These are phyloP conservation scores for Orbilia ellipsospora DNA, from an alignment of 2,329 filamentous ascomycete genomes.

Conservation along the genomic window DNA sequence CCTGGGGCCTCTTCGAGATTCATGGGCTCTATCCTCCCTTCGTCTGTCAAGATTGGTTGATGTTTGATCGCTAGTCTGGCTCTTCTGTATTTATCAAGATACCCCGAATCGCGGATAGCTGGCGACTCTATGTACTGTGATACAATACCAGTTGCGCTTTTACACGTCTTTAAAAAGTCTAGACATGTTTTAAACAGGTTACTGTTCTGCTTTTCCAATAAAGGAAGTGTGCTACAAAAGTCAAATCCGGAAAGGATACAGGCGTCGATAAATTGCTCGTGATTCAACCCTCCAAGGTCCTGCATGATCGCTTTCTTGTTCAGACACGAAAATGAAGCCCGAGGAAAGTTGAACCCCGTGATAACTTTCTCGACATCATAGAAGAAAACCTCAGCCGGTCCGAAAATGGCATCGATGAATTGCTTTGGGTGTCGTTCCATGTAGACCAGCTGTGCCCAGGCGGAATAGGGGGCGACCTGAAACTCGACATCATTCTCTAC, in stretches of 20 bases:
- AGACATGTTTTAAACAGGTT: slow-evolving; percentile 79
- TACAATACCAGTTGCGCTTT: slow-evolving; percentile 78
- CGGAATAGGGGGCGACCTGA: slow-evolving; percentile 59
- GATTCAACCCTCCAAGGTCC: slow-evolving; percentile 70
- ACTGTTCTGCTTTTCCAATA: slow-evolving; percentile 70
- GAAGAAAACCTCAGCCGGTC: slow-evolving; percentile 59
- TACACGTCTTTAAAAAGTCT: slow-evolving; percentile 75
- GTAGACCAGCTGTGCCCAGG: slow-evolving; percentile 59
- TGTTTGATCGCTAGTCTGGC: slow-evolving; percentile 87
- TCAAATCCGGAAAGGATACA: slow-evolving; percentile 84
- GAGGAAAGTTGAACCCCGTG: slow-evolving; percentile 73
- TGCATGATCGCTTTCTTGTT: slow-evolving; percentile 77
- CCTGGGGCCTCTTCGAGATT: slow-evolving; percentile 78
- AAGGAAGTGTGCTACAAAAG: slow-evolving; percentile 82
- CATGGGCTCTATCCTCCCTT: slow-evolving; percentile 80
- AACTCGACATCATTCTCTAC: slow-evolving; percentile 58
- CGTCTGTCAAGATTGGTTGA: slow-evolving; percentile 80
- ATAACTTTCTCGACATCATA: slow-evolving; percentile 60
- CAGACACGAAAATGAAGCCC: slow-evolving; percentile 72
- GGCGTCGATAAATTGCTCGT: slow-evolving; percentile 83
- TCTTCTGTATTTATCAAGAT: slow-evolving; percentile 86
- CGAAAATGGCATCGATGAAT: slow-evolving; percentile 59
- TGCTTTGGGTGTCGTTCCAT: slow-evolving; percentile 58
- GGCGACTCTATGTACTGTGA: slow-evolving; percentile 82
- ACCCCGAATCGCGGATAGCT: slow-evolving; percentile 76